Evolutionary conservation across 768 basidiomycete genomes (phyloP), one percentile per base, ranked within the genome.

Genomic region (Leucosporidium yakuticum): DNA sequence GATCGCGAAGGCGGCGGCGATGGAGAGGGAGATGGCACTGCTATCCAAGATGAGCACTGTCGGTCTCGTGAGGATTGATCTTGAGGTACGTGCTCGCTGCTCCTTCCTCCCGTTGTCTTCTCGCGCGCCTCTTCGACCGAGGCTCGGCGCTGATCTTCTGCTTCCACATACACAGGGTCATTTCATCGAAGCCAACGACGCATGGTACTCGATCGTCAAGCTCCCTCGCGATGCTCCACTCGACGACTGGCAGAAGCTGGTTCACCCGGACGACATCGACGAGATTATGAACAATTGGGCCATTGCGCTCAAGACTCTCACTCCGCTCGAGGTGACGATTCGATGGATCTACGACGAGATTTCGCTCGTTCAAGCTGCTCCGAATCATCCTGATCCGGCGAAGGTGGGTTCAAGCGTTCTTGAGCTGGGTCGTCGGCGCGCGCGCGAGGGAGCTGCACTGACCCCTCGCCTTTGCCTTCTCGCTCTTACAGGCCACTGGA

Each of bases 21-120:
- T 44, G 39, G 8, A 44, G 51, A 53, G 51, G 51, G 51, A 53
- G 51, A n/a, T 53, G n/a, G 51, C n/a, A 11, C 51, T 53, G 51
- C n/a, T 53, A 5, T 25, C 51, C 11, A 29, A 53, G n/a, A 25
- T n/a, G n/a, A 53, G 51, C 29, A 29, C 51, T 8, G 51, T 53
- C 15, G 51, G 51, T 15, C 51, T 53, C 1, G 51, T 29, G 14
- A 15, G 51, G 11, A 15, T 53, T 11, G 51, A 53, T 53, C 51
- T 53, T 20, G 51, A 53, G n/a, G 51, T 53, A 25, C 23, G 51
- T 25, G 6, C 7, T 53, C 11, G 15, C 25, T 53, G 7, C 27
- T 44, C 39, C 39, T 15, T 44, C 39, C 39, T 15, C 39, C 25
- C 7, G 11, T 8, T 12, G 25, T 25, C 51, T n/a, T 17, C 25